These are phyloP conservation scores for Coniferiporia weirii DNA, from an alignment of 1,284 basidiomycete genomes.

Conservation along the genomic window DNA sequence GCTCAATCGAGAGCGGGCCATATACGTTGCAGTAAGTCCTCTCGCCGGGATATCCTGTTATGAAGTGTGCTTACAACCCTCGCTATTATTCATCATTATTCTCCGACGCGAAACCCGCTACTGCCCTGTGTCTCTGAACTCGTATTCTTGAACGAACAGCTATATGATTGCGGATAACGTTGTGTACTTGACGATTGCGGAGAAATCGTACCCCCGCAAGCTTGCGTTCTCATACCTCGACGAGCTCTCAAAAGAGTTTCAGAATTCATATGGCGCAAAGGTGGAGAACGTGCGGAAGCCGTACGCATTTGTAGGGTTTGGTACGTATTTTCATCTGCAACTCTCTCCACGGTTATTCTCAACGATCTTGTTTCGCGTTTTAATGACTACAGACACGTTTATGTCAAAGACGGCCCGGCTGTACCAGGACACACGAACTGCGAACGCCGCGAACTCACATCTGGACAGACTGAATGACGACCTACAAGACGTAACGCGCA, in stretches of 20 bases:
- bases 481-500: conserved; percentile 93
- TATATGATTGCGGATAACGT: conserved; percentile 94
- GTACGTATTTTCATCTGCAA: conserved; percentile 40
- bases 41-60: conserved; percentile 4
- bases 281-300: conserved; percentile 83
- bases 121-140: not conserved
- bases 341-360: not conserved
- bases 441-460: conserved; percentile 64
- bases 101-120: not conserved
- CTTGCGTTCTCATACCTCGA: conserved; percentile 97
- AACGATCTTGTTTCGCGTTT: not conserved
- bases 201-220: conserved; percentile 96
- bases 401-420: conserved; percentile 96
- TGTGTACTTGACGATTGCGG: conserved; percentile 92
- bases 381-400: conserved; percentile 73
- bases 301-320: conserved; percentile 95
- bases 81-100: conserved; percentile 5
- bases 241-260: conserved; percentile 95
- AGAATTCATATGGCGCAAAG: conserved; percentile 84
- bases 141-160: conserved; percentile 41
- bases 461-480: conserved; percentile 93
- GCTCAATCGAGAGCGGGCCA: conserved; percentile 94
- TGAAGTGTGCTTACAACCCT: conserved; percentile 1
- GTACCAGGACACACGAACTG: conserved; percentile 91
- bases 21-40: conserved; percentile 86